Percentiles rank a stretch among this genome's conserved stretches.
phyloP scores from a whole-genome alignment of 768 basidiomycete species.

The Lactifluus subvellereus region DNA sequence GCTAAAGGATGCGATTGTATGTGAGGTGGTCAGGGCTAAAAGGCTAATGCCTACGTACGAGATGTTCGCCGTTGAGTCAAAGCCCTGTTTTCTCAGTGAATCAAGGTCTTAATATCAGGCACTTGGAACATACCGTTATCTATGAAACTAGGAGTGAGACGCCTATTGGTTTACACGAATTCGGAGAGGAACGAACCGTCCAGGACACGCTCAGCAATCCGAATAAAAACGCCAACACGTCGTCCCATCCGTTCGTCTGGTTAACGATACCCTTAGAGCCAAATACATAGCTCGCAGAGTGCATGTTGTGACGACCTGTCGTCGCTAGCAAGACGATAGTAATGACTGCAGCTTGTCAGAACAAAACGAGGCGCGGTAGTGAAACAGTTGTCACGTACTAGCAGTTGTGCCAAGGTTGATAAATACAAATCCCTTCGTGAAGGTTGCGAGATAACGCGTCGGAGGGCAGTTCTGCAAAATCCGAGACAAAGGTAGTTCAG shows the following conservation, averaged over 20 bases:
- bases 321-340: conserved; percentile 78
- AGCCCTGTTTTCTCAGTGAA: conserved; percentile 44
- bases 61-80: conserved; percentile 77
- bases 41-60: conserved; percentile 43
- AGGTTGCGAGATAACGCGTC: conserved; percentile 65
- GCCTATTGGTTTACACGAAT: background rate
- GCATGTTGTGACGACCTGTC: conserved; percentile 74
- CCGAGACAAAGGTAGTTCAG: background rate
- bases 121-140: conserved; percentile 48
- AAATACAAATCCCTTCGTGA: conserved; percentile 79
- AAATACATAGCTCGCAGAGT: conserved; percentile 74
- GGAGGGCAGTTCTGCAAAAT: conserved; percentile 54
- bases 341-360: conserved; percentile 47
- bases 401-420: conserved; percentile 79
- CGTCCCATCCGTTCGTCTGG: conserved; percentile 72
- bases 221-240: conserved; percentile 77
- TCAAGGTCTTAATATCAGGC: background rate
- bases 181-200: conserved; percentile 48
- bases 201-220: conserved; percentile 84
- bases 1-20: conserved; percentile 31
- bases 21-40: background rate
- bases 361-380: background rate
- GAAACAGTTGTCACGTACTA: conserved; percentile 36
- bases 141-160: conserved; percentile 23
- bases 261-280: conserved; percentile 69